Base-by-base conservation (phyloP, 2,329 filamentous ascomycete species). In the Clarireedia paspali region DNA sequence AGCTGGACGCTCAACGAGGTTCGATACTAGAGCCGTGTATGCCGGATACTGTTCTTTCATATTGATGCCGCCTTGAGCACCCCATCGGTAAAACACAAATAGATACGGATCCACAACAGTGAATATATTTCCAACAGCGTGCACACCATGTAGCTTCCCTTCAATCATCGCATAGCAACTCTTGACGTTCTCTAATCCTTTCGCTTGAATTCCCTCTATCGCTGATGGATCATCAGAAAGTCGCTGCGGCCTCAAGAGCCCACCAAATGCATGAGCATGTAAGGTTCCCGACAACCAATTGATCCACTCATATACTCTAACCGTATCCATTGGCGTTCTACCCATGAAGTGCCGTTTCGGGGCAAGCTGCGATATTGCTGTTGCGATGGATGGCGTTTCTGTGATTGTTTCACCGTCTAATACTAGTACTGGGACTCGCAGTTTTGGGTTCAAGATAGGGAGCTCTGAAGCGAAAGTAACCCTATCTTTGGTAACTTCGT, bases 31-130 rank as follows among this genome's bases (percentile, higher is more conserved):
- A n/a, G 10, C 36, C 1, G 56, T 53, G 36, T 59, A 64, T 27
- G 56, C 60, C 1, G 59, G 59, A 47, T 62, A 64, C n/a, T 38
- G 53, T 23, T 54, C 55, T 39, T 57, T 49, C 64, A 68, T 65
- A 9, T 62, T 57, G 42, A 65, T 26, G 7, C 53, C 60, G 34
- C 52, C 17, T 12, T 34, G 34, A 27, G 44, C 48, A 1, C 62
- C 69, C 70, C 70, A 71, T 5, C 66, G 59, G 59, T 67, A 70
- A 44, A 71, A 67, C 6, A 69, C 62, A 55, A 68, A 67, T 45
- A 73, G 55, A 59, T 66, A 70, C 6, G 65, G 54, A 62, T 72
- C 70, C 6, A 70, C 70, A 10, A 61, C 70, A 5, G 70, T 73
- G 17, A 73, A 62, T 6, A n/a, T 15, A 12, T 59, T 57, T 2